Evolutionary conservation across 2,329 filamentous ascomycete species (phyloP).

Genomic region (Dothideomycetes sp.): DNA sequence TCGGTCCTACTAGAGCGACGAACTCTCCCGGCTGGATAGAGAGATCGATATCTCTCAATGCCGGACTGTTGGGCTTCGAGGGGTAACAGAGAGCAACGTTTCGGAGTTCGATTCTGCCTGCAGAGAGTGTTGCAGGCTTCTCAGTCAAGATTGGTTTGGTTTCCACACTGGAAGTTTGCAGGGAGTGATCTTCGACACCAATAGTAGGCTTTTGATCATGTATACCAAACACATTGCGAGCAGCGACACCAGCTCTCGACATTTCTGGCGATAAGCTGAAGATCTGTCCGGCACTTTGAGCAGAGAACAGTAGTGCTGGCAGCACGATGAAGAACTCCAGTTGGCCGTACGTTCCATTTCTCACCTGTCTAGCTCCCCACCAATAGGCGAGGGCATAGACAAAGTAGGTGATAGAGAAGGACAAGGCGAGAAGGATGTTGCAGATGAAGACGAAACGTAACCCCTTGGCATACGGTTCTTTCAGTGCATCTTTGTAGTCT

Average conservation of each 20-base stretch:
- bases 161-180: not conserved
- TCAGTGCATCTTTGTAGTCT: constrained; percentile 30
- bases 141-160: not conserved
- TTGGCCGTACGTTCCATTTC: constrained; percentile 33
- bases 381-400: constrained; percentile 42
- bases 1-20: constrained; percentile 39
- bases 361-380: constrained; percentile 38
- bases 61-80: constrained; percentile 26
- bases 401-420: constrained; percentile 38
- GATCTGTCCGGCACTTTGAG: constrained; percentile 38
- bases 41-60: constrained; percentile 42
- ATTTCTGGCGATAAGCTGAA: constrained; percentile 40
- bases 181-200: not conserved
- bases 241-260: constrained; percentile 35
- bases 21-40: constrained; percentile 43
- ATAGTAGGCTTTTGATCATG: constrained; percentile 34
- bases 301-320: constrained; percentile 38
- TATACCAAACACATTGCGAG: constrained; percentile 35
- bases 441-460: constrained; percentile 32
- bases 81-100: constrained; percentile 32
- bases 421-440: constrained; percentile 36
- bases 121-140: not conserved
- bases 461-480: constrained; percentile 32
- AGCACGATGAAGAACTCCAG: constrained; percentile 38
- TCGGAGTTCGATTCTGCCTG: constrained; percentile 24